Evolutionary conservation across 2,329 filamentous ascomycete species (phyloP).

Genomic region (Colletotrichum gigasporum): DNA sequence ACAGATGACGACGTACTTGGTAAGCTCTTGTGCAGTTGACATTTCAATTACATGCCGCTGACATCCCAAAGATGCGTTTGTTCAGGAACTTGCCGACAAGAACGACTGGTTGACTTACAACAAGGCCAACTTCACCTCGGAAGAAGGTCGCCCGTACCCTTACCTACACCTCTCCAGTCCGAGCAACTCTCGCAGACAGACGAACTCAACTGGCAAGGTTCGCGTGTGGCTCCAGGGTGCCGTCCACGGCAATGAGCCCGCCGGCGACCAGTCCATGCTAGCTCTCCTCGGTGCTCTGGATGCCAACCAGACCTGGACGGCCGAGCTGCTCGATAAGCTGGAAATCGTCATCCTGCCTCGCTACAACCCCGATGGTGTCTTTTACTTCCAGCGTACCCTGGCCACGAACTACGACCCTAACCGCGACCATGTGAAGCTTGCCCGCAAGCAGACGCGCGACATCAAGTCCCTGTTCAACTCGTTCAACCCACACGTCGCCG

Average conservation of each 20-base stretch:
- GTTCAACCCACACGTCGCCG: constrained; percentile 41
- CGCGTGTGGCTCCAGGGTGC: constrained; percentile 43
- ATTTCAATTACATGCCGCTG: neutral
- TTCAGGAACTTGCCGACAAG: constrained; percentile 35
- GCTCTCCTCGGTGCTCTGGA: constrained; percentile 43
- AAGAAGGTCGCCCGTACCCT: constrained; percentile 36
- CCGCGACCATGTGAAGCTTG: constrained; percentile 44
- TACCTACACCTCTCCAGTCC: constrained; percentile 34
- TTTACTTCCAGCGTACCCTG: constrained; percentile 43
- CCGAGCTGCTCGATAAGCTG: constrained; percentile 38
- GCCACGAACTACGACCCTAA: constrained; percentile 44
- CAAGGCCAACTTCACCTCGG: constrained; percentile 34
- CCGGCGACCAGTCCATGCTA: constrained; percentile 41
- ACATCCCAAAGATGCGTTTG: constrained; percentile 30
- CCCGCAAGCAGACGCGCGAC: constrained; percentile 41
- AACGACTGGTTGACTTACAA: constrained; percentile 38
- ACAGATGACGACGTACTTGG: constrained; percentile 34
- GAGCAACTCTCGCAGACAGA: neutral
- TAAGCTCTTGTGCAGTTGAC: neutral
- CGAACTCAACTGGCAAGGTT: constrained; percentile 36
- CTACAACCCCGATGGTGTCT: constrained; percentile 45
- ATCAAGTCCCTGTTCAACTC: constrained; percentile 42
- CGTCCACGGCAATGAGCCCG: constrained; percentile 45
- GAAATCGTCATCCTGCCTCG: constrained; percentile 43
- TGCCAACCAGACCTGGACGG: constrained; percentile 40